Percentiles rank a stretch among this genome's conserved stretches.
phyloP scores from a whole-genome alignment of 805 yeast species.

The Metschnikowia reukaufii region DNA sequence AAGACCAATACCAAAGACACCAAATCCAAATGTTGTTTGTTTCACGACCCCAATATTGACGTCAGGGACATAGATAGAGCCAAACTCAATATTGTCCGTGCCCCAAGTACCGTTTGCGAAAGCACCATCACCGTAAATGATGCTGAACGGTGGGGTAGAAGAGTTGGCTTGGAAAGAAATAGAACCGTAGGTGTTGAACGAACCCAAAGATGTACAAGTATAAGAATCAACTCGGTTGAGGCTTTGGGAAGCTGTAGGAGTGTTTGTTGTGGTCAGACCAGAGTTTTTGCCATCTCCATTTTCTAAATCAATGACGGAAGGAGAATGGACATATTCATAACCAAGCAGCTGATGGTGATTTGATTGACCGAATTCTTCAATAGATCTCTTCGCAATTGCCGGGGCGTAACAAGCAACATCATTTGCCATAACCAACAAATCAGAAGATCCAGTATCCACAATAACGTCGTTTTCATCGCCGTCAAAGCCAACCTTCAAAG shows the following conservation, averaged over 20 bases:
- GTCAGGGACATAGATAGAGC: not conserved
- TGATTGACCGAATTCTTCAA: not conserved
- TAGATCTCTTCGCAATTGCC: not conserved
- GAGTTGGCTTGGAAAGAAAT: not conserved
- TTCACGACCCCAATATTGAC: not conserved
- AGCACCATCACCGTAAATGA: not conserved
- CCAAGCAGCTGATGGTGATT: constrained; percentile 4
- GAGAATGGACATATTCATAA: not conserved
- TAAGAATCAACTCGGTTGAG: constrained; percentile 10
- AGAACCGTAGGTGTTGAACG: not conserved
- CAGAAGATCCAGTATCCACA: constrained; percentile 46
- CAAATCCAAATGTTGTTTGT: not conserved
- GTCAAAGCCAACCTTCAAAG: constrained; percentile 16
- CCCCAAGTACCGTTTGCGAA: not conserved
- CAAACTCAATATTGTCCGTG: not conserved
- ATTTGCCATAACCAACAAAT: constrained; percentile 41
- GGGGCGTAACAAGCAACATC: constrained; percentile 1
- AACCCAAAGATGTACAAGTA: not conserved
- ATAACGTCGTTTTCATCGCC: constrained; percentile 29
- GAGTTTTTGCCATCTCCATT: not conserved
- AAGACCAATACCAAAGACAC: not conserved
- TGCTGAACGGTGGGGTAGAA: constrained; percentile 23
- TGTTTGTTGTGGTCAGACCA: not conserved
- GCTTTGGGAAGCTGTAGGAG: not conserved
- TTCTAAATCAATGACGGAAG: not conserved